Evolutionary conservation across 352 stramenopile genomes (phyloP), one percentile per base, ranked within the genome.

Genomic region (Pythium sukuiense): DNA sequence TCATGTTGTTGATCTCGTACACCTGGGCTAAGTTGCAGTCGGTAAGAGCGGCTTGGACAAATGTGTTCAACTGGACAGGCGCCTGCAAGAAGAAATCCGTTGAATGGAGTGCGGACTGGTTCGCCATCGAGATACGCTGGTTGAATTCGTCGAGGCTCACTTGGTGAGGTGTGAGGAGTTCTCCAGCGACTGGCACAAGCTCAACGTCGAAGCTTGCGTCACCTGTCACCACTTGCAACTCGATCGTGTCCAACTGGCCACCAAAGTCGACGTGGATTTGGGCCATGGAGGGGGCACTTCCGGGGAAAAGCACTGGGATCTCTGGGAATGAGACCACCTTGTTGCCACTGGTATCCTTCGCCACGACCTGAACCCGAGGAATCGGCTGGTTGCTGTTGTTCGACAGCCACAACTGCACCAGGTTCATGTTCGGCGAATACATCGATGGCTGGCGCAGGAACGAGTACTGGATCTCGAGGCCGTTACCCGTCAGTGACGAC

Each of bases 181-280:
- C 87, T 6, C 87, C 87, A 8, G 84, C 69, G 9, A 87, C 65
- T 27, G 84, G 83, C 48, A 72, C 65, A 9, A 95, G 74, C 48
- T 88, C 79, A 12, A 90, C 81, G 18, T 83, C 70, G 35, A 81
- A 88, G 29, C 52, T 77, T 18, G 84, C 74, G 1, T 79, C 74
- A 54, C 75, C 84, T 6, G 81, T 83, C 27, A 81, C 70, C 13
- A 95, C 77, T 20, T 89, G 64, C 20, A 95, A 62, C n/a, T 77
- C 66, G 20, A 96, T 63, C 35, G 80, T 77, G 55, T 96, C 87
- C 0, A 95, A 65, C 27, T 76, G 74, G 12, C 85, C 85, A 18
- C 72, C 68, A 57, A 97, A 96, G 67, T 97, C 80, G 35, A 96
- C 83, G 48, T 95, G 83, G 55, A 97, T 60, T 60, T 93, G 81